These are phyloP conservation scores for Gypsophila paniculata DNA, from an alignment of 179 eudicot species.

Conservation along the genomic window DNA sequence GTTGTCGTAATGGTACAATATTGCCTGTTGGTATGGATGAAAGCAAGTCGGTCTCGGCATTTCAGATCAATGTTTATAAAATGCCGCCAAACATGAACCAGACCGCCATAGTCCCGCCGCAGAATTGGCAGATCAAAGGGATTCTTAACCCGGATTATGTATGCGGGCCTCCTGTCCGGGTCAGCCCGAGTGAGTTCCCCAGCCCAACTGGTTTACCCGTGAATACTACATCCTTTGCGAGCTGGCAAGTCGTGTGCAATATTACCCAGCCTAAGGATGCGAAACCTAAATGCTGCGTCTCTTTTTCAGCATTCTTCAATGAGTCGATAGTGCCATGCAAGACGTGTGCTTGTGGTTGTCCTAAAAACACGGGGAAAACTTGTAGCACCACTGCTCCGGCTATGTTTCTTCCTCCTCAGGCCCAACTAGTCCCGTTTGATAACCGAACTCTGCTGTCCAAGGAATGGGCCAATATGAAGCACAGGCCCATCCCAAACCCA, in stretches of 20 bases:
- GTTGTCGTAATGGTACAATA: conserved; percentile 79
- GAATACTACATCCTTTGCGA: conserved; percentile 51
- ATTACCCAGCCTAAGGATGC: conserved; percentile 37
- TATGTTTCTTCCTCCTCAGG: conserved; percentile 63
- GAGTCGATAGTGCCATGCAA: conserved; percentile 79
- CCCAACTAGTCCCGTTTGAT: conserved; percentile 65
- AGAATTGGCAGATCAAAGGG: conserved; percentile 70
- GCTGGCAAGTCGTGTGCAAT: conserved; percentile 91
- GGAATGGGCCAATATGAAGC: conserved; percentile 41
- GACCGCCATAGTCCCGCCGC: conserved; percentile 58
- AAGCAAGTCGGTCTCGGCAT: conserved; percentile 47
- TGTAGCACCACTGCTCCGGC: conserved; percentile 59
- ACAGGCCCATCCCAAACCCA: conserved; percentile 46
- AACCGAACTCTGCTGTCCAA: conserved; percentile 50
- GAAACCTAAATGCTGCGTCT: conserved; percentile 71
- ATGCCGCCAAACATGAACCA: conserved; percentile 80
- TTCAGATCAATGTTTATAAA: conserved; percentile 69
- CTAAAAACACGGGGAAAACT: conserved; percentile 32
- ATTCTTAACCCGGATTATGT: conserved; percentile 49
- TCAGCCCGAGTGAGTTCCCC: conserved; percentile 52
- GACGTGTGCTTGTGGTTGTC: conserved; percentile 93
- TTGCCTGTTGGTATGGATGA: conserved; percentile 64
- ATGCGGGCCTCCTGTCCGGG: conserved; percentile 73
- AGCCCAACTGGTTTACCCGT: conserved; percentile 55
- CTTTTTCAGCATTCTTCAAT: conserved; percentile 75